phyloP scores from a whole-genome alignment of 768 basidiomycete species.

The Russula lepida region DNA sequence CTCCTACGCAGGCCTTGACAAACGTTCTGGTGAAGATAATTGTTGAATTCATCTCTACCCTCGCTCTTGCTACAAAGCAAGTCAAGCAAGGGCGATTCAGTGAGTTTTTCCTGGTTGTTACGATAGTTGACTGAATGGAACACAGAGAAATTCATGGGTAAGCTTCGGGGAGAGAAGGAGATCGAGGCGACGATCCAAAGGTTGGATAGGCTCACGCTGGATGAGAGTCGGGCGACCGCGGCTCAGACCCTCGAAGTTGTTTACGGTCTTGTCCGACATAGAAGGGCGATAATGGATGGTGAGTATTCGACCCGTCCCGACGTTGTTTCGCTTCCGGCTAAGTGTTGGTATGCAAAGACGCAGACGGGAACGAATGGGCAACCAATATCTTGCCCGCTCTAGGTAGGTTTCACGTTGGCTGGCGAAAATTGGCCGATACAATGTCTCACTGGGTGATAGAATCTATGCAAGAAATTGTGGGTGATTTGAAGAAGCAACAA shows the following conservation, averaged over 20 bases:
- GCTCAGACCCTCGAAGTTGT: background rate
- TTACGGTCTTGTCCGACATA: background rate
- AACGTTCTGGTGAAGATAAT: background rate
- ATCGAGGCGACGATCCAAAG: background rate
- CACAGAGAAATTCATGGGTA: background rate
- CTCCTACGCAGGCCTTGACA: background rate
- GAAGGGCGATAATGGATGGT: background rate
- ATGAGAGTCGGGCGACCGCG: background rate
- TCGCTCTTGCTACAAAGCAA: constrained; percentile 3
- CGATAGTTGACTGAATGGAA: background rate
- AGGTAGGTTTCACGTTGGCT: background rate
- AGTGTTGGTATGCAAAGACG: too few species aligned
- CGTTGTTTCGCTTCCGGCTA: background rate
- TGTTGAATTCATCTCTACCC: background rate
- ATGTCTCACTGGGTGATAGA: background rate
- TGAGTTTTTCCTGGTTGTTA: background rate
- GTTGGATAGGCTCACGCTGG: background rate
- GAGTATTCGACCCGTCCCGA: background rate
- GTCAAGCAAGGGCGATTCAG: background rate
- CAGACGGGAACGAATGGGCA: background rate
- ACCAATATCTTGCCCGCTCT: background rate
- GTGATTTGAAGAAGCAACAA: background rate
- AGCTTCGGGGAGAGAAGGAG: constrained; percentile 3
- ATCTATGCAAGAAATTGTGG: background rate
- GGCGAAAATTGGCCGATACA: too few species aligned